Percentiles rank a stretch among this genome's conserved stretches.
Evolutionary conservation across 2,329 filamentous ascomycete genomes (phyloP).

Genomic region (Trichoderma koningii): DNA sequence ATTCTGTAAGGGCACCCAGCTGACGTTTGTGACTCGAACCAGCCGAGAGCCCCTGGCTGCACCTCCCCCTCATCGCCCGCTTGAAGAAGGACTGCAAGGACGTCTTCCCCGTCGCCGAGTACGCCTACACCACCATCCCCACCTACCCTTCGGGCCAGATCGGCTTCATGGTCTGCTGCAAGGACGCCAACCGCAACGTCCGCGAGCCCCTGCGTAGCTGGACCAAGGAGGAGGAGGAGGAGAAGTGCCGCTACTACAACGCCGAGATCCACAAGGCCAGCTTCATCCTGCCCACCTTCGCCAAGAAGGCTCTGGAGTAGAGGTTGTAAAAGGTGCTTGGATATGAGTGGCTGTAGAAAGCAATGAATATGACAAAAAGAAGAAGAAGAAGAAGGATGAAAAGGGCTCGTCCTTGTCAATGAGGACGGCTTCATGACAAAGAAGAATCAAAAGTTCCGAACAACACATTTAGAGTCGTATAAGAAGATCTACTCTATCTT

Average conservation of each 20-base stretch:
- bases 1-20: background rate
- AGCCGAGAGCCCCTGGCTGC: slow-evolving; percentile 99
- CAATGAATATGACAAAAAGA: background rate
- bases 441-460: background rate
- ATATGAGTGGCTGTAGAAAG: background rate
- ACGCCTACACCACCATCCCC: slow-evolving; percentile 98
- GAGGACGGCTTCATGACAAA: slow-evolving; percentile 6
- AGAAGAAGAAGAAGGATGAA: slow-evolving; percentile 1
- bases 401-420: background rate
- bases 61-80: slow-evolving; percentile 88
- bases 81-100: slow-evolving; percentile 96
- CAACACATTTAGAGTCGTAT: background rate
- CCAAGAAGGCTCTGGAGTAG: slow-evolving; percentile 71
- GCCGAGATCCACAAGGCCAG: slow-evolving; percentile 92
- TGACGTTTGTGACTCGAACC: slow-evolving; percentile 28
- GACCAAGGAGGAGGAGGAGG: slow-evolving; percentile 84
- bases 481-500: background rate
- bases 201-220: slow-evolving; percentile 81
- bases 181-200: slow-evolving; percentile 83
- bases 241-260: slow-evolving; percentile 96
- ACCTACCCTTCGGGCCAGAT: slow-evolving; percentile 99
- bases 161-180: slow-evolving; percentile 99
- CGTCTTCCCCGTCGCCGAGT: slow-evolving; percentile 97
- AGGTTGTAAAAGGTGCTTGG: background rate
- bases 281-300: slow-evolving; percentile 93